Evolutionary conservation across 2,329 filamentous ascomycete genomes (phyloP).

Genomic region (Aspergillus jensenii): DNA sequence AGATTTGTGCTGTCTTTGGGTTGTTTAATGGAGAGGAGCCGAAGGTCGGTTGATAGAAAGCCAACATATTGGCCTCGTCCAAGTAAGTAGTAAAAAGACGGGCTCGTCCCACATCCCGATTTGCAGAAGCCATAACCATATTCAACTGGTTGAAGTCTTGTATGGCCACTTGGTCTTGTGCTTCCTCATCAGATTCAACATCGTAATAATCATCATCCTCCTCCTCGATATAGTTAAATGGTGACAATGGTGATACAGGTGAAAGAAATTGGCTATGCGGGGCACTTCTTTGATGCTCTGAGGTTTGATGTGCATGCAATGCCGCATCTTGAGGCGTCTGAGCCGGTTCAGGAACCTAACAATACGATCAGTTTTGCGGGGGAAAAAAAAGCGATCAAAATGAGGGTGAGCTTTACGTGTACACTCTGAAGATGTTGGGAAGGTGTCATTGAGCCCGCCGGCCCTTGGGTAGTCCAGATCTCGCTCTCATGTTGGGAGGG

Average conservation of each 20-base stretch:
- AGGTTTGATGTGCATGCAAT: not conserved
- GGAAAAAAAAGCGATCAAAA: too few species aligned
- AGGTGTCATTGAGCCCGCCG: not conserved
- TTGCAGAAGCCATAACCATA: constrained; percentile 46
- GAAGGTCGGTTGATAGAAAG: constrained; percentile 66
- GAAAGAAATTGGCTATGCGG: constrained; percentile 8
- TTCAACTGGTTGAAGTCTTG: constrained; percentile 40
- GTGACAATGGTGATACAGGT: constrained; percentile 14
- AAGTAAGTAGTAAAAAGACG: constrained; percentile 51
- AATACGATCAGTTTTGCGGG: not conserved
- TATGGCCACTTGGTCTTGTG: constrained; percentile 39
- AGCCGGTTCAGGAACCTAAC: not conserved
- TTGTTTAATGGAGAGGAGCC: constrained; percentile 74
- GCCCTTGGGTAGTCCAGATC: not conserved
- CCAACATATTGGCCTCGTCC: constrained; percentile 52
- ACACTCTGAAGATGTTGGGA: not conserved
- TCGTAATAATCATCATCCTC: constrained; percentile 62
- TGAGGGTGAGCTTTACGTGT: not conserved
- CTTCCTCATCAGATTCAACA: constrained; percentile 62
- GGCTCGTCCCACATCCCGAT: constrained; percentile 48
- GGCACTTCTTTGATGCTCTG: constrained; percentile 5
- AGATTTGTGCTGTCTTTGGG: constrained; percentile 75
- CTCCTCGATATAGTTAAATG: constrained; percentile 47
- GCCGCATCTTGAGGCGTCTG: not conserved
- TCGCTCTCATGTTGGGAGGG: not conserved